These are phyloP conservation scores for Evansstolkia leycettana DNA, from an alignment of 495 filamentous ascomycete genomes.

Conservation along the genomic window DNA sequence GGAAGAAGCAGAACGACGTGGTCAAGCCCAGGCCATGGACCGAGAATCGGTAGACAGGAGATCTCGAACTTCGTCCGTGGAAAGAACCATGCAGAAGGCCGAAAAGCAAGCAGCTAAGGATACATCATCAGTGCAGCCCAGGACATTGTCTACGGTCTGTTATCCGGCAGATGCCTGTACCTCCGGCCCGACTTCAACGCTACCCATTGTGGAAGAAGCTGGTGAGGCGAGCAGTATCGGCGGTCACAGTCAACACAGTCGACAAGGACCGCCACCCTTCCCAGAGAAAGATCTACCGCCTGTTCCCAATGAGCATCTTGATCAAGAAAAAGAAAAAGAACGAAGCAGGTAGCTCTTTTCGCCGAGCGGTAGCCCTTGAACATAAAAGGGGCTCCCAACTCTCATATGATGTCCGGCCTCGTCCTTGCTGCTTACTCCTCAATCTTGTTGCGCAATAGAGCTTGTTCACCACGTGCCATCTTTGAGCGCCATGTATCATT, in stretches of 20 bases:
- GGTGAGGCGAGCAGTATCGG: constrained; percentile 67
- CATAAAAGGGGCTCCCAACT: too few relatives aligned
- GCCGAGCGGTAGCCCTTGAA: too few relatives aligned
- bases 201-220: constrained; percentile 91
- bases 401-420: background rate
- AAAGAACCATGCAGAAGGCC: constrained; percentile 34
- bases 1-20: constrained; percentile 63
- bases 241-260: constrained; percentile 32
- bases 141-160: constrained; percentile 38
- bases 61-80: constrained; percentile 30
- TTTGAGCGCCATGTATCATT: background rate
- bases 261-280: constrained; percentile 14
- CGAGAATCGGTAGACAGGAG: constrained; percentile 15
- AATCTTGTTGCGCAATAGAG: constrained; percentile 6
- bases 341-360: background rate
- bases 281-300: constrained; percentile 45
- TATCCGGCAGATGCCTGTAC: constrained; percentile 42
- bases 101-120: constrained; percentile 43
- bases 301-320: constrained; percentile 21
- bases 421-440: background rate
- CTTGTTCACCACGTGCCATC: constrained; percentile 7
- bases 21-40: constrained; percentile 25
- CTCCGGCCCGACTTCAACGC: constrained; percentile 45
- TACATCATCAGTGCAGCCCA: constrained; percentile 40
- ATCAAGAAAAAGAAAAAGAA: constrained; percentile 16